Evolutionary conservation across 2,329 filamentous ascomycete genomes (phyloP).

Genomic region (Tolypocladium pustulatum): DNA sequence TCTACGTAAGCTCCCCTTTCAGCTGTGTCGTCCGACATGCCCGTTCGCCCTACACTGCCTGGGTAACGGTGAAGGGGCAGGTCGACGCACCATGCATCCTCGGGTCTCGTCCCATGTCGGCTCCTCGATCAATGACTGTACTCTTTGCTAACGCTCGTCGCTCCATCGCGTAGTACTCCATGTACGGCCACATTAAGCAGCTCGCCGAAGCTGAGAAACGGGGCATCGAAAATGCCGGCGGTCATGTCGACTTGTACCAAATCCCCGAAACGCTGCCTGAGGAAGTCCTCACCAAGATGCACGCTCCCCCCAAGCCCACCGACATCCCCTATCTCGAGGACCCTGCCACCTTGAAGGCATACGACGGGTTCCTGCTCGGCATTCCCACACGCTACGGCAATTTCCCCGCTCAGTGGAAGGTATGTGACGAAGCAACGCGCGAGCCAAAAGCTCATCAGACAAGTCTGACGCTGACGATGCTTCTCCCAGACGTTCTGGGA

Average conservation of each 20-base stretch:
- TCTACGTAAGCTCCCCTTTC: slow-evolving; percentile 54
- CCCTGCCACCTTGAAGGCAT: slow-evolving; percentile 52
- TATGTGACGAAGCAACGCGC: slow-evolving; percentile 7
- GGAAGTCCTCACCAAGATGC: slow-evolving; percentile 82
- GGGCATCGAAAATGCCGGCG: slow-evolving; percentile 82
- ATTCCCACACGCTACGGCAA: slow-evolving; percentile 96
- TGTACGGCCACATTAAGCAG: slow-evolving; percentile 82
- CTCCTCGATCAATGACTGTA: not conserved
- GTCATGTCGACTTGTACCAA: slow-evolving; percentile 74
- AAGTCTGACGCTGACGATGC: not conserved
- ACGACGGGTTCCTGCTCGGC: slow-evolving; percentile 85
- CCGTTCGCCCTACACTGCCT: not conserved
- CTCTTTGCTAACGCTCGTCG: not conserved
- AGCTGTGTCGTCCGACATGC: not conserved
- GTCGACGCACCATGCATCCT: not conserved
- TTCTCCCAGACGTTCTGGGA: slow-evolving; percentile 62
- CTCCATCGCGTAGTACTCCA: slow-evolving; percentile 57
- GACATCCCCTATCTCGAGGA: slow-evolving; percentile 53
- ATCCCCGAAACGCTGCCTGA: slow-evolving; percentile 76
- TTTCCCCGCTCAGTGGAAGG: slow-evolving; percentile 94
- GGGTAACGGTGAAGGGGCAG: not conserved
- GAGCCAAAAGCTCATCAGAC: not conserved
- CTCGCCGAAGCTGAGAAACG: slow-evolving; percentile 84
- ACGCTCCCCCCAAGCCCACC: slow-evolving; percentile 67
- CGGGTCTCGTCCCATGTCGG: not conserved